Evolutionary conservation across 495 filamentous ascomycete genomes (phyloP).

Genomic region (Aspergillus hancockii): DNA sequence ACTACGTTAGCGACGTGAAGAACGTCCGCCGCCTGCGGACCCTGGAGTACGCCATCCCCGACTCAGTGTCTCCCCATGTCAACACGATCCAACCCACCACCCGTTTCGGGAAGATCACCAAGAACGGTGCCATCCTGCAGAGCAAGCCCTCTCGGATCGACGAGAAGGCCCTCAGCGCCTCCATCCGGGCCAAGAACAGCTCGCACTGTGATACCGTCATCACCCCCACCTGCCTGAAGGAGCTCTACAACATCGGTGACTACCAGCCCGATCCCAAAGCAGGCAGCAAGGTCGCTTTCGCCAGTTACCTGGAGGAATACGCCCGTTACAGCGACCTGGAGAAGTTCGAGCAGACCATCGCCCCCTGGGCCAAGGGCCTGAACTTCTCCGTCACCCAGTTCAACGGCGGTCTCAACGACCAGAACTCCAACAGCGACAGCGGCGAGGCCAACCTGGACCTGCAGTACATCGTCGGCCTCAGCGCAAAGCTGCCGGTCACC

Average conservation of each 20-base stretch:
- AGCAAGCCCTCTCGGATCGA: slow-evolving; percentile 27
- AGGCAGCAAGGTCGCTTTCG: slow-evolving; percentile 59
- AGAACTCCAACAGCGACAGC: slow-evolving; percentile 45
- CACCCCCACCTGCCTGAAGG: slow-evolving; percentile 60
- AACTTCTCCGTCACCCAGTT: slow-evolving; percentile 66
- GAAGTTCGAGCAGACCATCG: slow-evolving; percentile 53
- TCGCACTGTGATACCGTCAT: slow-evolving; percentile 46
- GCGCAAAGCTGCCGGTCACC: slow-evolving; percentile 58
- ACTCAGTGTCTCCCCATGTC: slow-evolving; percentile 45
- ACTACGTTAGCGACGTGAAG: slow-evolving; percentile 46
- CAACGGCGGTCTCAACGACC: slow-evolving; percentile 58
- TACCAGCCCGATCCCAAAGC: slow-evolving; percentile 41
- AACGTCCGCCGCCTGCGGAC: slow-evolving; percentile 55
- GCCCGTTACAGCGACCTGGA: slow-evolving; percentile 61
- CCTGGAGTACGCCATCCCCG: slow-evolving; percentile 59
- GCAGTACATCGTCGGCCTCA: slow-evolving; percentile 65
- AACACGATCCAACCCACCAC: slow-evolving; percentile 59
- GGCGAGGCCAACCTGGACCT: slow-evolving; percentile 78
- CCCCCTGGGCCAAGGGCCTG: slow-evolving; percentile 52
- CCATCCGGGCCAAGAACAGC: slow-evolving; percentile 18
- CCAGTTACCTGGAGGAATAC: slow-evolving; percentile 68
- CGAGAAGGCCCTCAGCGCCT: slow-evolving; percentile 22
- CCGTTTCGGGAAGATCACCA: slow-evolving; percentile 51
- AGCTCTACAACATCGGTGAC: slow-evolving; percentile 60
- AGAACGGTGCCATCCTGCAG: slow-evolving; percentile 36